Base-by-base conservation (phyloP, 768 basidiomycete species). In the Heimioporus sp. region DNA sequence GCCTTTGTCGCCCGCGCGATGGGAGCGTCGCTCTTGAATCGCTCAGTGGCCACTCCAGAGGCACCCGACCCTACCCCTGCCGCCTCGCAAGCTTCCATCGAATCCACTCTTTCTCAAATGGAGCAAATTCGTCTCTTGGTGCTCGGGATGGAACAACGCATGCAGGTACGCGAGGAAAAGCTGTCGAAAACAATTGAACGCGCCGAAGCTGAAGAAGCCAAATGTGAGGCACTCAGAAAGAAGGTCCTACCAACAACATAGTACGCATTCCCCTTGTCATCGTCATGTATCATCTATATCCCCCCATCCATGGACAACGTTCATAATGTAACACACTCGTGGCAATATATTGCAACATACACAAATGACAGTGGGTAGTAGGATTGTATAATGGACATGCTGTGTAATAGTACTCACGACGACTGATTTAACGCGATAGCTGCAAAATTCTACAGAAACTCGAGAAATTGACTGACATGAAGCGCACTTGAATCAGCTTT, bases 121-220 rank as follows among this genome's bases (percentile, higher is more conserved):
- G 86, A 89, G 58, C 82, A 87, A 53, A 76, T 89, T 5, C 78
- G 84, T 34, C 66, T 86, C 54, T 69, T 89, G 19, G 78, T 90
- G 16, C 70, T 89, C 15, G 88, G 88, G 0, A 88, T 90, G 83
- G 85, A 89, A 52, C 82, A 89, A 60, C 77, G 85, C 49, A 72
- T 88, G 53, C 78, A 86, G 52, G 68, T 67, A 15, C 76, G 86
- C 32, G 83, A 89, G 56, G 81, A 80, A 37, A 82, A 81, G 64
- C 67, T 90, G 21, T 59, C 70, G 12, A 83, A 84, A 63, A 80
- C 76, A 24, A 71, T 87, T 16, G 78, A 81, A 61, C 74, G 74
- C 21, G 88, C 87, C 1, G 82, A 86, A 60, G 67, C 67, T 31
- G 85, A 87, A 57, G 73, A 77, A n/a, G 64, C 66, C 46, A 76